Base-by-base conservation (phyloP, 306 rosid species). In the Fragaria nilgerrensis region DNA sequence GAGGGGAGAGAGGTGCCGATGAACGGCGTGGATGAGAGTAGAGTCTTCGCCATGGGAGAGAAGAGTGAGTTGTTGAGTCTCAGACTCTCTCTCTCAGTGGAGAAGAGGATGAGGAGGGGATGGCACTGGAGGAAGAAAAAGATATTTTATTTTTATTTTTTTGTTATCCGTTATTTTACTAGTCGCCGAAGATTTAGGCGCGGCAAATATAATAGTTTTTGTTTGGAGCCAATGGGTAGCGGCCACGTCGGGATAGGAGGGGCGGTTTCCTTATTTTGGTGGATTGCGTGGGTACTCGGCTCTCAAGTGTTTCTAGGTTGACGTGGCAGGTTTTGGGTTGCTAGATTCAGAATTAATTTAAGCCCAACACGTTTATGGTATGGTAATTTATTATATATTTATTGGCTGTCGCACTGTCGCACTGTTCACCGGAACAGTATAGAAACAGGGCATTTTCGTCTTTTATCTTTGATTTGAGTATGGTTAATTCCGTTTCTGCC, bases 31-130 rank as follows among this genome's bases (percentile, higher is more conserved):
- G 94, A 89, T 17, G 96, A 92, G 77, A 95, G 84, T 5, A 92
- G 86, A 49, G 84, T 86, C 76, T 86, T 90, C 82, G 99, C 97
- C 99, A 95, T 95, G 86, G 20, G 55, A 90, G 88, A 86, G 88
- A 79, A 22, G 52, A 9, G 4, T 25, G 78, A 27, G 48, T 44
- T 43, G 55, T 59, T 15, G 77, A 27, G 56, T 43, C 68, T 48
- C 69, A 58, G 69, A 9, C 48, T 44, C 48, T 11, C 59, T 74
- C 70, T 20, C 75, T 73, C 73, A 58, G 43, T 36, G 73, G 79
- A 36, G 56, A 37, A 19, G 50, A 68, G 19, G 87, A 84, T 44
- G 89, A 83, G 71, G 89, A 55, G 63, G 81, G 52, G 56, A 32
- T 52, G 79, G 79, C 76, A 72, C 79, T 63, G 81, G 72, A 69